A percentile compares a stretch with the other conserved stretches of the same genome.
Evolutionary conservation across 1,139 yeast species (phyloP).

Genomic region (Magnusiomyces fungicola): DNA sequence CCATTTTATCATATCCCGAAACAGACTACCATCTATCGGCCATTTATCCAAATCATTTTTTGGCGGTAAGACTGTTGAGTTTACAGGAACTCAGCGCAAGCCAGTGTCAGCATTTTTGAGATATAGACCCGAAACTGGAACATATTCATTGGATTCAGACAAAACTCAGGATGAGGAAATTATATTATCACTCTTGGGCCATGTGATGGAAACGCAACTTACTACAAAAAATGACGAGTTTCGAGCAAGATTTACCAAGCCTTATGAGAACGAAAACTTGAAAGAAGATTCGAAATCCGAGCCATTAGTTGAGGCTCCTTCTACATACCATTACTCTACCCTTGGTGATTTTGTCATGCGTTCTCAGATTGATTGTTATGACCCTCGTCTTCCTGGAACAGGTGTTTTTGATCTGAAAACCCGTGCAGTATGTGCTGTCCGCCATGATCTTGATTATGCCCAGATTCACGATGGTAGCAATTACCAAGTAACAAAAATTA

Average conservation of each 20-base stretch:
- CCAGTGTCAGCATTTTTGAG: conserved; percentile 42
- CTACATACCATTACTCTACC: conserved; percentile 62
- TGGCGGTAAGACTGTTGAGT: conserved; percentile 23
- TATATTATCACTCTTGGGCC: conserved; percentile 71
- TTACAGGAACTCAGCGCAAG: conserved; percentile 34
- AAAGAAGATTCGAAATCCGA: conserved; percentile 4
- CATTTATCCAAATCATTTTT: conserved; percentile 42
- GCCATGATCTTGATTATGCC: conserved; percentile 68
- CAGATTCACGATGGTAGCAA: conserved; percentile 48
- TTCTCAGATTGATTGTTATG: conserved; percentile 85
- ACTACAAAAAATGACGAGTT: conserved; percentile 48
- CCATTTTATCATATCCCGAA: conserved; percentile 60
- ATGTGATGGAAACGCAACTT: conserved; percentile 63
- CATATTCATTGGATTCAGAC: conserved; percentile 67
- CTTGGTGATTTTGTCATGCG: conserved; percentile 69
- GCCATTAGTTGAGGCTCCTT: conserved; percentile 15
- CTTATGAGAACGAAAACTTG: conserved; percentile 11
- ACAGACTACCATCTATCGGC: conserved; percentile 43
- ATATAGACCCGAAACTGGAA: conserved; percentile 31
- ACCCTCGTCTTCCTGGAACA: conserved; percentile 71
- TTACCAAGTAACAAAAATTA: conserved; percentile 55
- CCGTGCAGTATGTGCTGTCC: conserved; percentile 78
- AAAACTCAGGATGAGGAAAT: conserved; percentile 62
- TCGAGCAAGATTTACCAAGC: conserved; percentile 27
- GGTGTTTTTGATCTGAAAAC: conserved; percentile 92